Percentiles rank a stretch among this genome's conserved stretches.
These are phyloP conservation scores for Penicillium alfredii DNA, from an alignment of 495 filamentous ascomycete genomes.

Conservation along the genomic window DNA sequence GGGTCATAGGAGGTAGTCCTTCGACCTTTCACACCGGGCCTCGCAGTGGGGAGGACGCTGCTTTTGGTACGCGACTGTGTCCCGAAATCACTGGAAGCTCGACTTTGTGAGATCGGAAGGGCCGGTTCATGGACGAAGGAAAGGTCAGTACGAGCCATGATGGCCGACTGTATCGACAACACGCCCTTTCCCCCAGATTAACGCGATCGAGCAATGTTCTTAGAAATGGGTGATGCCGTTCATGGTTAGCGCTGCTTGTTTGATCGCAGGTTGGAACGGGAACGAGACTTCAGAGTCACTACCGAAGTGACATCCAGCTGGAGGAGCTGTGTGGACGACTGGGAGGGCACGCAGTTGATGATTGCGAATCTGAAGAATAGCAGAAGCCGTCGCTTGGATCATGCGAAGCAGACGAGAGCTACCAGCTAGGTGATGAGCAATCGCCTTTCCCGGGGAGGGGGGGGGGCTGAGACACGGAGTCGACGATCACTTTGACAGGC, in stretches of 20 bases:
- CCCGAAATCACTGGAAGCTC: constrained; percentile 10
- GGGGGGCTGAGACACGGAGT: too few species aligned
- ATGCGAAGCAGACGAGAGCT: too few species aligned
- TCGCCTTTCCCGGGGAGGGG: too few species aligned
- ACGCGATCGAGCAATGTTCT: constrained; percentile 3
- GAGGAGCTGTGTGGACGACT: too few species aligned
- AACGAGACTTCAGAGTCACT: too few species aligned
- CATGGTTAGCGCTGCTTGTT: constrained; percentile 9
- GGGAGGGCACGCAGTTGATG: too few species aligned
- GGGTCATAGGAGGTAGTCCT: constrained; percentile 6
- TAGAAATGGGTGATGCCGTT: constrained; percentile 10
- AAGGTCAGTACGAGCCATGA: constrained; percentile 23
- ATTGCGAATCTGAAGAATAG: too few species aligned
- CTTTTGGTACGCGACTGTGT: constrained; percentile 7
- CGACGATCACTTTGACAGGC: too few species aligned
- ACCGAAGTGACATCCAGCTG: too few species aligned
- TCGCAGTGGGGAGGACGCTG: constrained; percentile 5
- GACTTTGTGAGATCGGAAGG: constrained; percentile 10
- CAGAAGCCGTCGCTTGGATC: too few species aligned
- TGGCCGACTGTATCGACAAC: constrained; percentile 1
- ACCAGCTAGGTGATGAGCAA: too few species aligned
- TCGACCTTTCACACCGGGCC: constrained; percentile 2
- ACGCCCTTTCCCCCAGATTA: constrained; percentile 8
- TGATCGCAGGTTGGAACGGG: background rate
- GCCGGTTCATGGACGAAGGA: constrained; percentile 16